Evolutionary conservation across 2,329 filamentous ascomycete genomes (phyloP).

Genomic region (Sarocladiaceae sp.): DNA sequence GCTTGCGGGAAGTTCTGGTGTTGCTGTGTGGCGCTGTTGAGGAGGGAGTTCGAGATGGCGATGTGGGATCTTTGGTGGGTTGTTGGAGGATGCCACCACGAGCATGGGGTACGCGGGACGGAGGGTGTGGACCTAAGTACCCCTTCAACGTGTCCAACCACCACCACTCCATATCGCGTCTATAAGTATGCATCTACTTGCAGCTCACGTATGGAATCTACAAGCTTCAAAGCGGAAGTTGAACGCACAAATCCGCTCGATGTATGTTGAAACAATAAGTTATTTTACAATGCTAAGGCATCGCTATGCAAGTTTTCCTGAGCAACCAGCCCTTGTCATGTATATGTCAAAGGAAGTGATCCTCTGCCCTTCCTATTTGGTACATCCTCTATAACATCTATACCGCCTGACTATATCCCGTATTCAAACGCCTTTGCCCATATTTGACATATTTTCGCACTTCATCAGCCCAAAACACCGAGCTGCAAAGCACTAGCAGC

Average conservation of each 20-base stretch:
- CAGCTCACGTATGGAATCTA: too few species aligned
- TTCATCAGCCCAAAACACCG: slow-evolving; percentile 95
- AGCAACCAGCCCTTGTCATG: not conserved
- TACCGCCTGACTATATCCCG: slow-evolving; percentile 63
- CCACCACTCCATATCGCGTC: not conserved
- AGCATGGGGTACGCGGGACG: not conserved
- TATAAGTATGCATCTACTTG: too few species aligned
- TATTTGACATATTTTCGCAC: slow-evolving; percentile 73
- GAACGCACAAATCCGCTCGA: too few species aligned
- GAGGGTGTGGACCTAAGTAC: not conserved
- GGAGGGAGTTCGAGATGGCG: not conserved
- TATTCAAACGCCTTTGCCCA: slow-evolving; percentile 51
- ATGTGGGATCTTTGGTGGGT: slow-evolving; percentile 6
- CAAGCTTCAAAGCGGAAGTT: too few species aligned
- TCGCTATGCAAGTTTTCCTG: slow-evolving; percentile 8
- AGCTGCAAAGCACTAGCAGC: slow-evolving; percentile 73
- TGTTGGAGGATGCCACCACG: not conserved
- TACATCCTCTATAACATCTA: slow-evolving; percentile 26
- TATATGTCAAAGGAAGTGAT: not conserved
- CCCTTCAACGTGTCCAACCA: slow-evolving; percentile 5
- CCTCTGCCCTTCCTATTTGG: too few species aligned
- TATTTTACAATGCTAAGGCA: not conserved
- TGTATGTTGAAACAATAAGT: not conserved
- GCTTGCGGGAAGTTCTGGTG: not conserved
- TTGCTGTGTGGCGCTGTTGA: not conserved